These are phyloP conservation scores for Dioszegia hungarica DNA, from an alignment of 768 basidiomycete species.

Conservation along the genomic window DNA sequence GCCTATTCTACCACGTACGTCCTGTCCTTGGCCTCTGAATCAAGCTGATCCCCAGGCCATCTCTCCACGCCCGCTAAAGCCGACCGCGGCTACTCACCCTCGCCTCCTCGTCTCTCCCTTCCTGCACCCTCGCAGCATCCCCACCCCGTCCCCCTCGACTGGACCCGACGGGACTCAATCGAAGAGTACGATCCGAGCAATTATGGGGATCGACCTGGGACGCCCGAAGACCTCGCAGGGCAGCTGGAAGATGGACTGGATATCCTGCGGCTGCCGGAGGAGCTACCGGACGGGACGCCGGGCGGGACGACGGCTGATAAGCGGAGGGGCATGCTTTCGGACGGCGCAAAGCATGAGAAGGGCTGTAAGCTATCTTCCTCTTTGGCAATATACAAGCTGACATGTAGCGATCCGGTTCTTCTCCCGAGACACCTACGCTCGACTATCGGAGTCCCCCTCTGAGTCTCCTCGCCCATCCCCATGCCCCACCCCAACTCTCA, in stretches of 20 bases:
- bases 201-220: background rate
- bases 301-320: slow-evolving; percentile 27
- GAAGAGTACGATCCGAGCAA: background rate
- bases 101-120: slow-evolving; percentile 3
- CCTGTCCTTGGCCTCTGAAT: background rate
- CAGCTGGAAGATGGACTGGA: slow-evolving; percentile 22
- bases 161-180: background rate
- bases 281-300: slow-evolving; percentile 31
- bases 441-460: background rate
- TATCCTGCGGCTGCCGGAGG: slow-evolving; percentile 11
- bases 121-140: slow-evolving; percentile 19
- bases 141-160: slow-evolving; percentile 18
- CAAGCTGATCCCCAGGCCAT: slow-evolving; percentile 1
- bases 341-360: slow-evolving; percentile 22
- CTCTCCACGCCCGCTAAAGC: slow-evolving; percentile 6
- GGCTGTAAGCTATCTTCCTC: slow-evolving; percentile 16
- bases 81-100: background rate
- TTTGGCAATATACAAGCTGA: background rate
- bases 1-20: background rate
- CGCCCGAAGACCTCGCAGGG: background rate
- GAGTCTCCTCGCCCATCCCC: slow-evolving; percentile 1
- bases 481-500: background rate
- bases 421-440: slow-evolving; percentile 33
- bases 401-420: slow-evolving; percentile 32
- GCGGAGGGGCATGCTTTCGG: slow-evolving; percentile 15